Evolutionary conservation across 2,329 filamentous ascomycete genomes (phyloP).

Genomic region (Xenoacremonium recifei): DNA sequence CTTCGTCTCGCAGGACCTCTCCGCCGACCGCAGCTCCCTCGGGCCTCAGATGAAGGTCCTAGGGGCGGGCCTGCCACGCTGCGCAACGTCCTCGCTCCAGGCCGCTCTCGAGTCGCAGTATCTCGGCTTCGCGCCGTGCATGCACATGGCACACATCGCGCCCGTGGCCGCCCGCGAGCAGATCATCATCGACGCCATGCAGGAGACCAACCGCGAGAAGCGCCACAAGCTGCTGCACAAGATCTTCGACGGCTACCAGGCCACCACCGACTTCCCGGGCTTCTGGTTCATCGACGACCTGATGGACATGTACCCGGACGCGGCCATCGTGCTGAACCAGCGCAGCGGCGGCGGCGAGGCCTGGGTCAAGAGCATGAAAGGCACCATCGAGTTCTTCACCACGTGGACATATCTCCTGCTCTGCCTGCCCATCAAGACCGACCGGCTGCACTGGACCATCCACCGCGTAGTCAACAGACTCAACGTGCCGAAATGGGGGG

Average conservation of each 20-base stretch:
- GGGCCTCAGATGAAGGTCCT: slow-evolving; percentile 24
- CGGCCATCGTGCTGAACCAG: slow-evolving; percentile 30
- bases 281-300: slow-evolving; percentile 31
- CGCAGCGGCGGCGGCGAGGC: slow-evolving; percentile 14
- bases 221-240: slow-evolving; percentile 27
- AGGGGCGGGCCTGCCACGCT: slow-evolving; percentile 28
- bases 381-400: slow-evolving; percentile 24
- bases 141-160: slow-evolving; percentile 29
- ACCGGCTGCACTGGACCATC: slow-evolving; percentile 23
- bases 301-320: slow-evolving; percentile 36
- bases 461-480: slow-evolving; percentile 5
- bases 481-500: slow-evolving; percentile 9
- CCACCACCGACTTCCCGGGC: slow-evolving; percentile 27
- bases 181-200: slow-evolving; percentile 25
- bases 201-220: slow-evolving; percentile 21
- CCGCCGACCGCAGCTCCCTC: slow-evolving; percentile 12
- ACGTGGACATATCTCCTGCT: slow-evolving; percentile 18
- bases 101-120: slow-evolving; percentile 27
- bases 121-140: slow-evolving; percentile 25
- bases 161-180: slow-evolving; percentile 20
- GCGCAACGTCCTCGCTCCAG: slow-evolving; percentile 33
- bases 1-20: slow-evolving; percentile 13
- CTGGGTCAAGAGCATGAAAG: slow-evolving; percentile 24
- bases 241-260: slow-evolving; percentile 28
- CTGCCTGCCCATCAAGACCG: slow-evolving; percentile 22